A percentile compares a stretch with the other conserved stretches of the same genome.
Evolutionary conservation across 225 moss, liverwort and hornwort genomes (phyloP).

Genomic region (Bryum argenteum): DNA sequence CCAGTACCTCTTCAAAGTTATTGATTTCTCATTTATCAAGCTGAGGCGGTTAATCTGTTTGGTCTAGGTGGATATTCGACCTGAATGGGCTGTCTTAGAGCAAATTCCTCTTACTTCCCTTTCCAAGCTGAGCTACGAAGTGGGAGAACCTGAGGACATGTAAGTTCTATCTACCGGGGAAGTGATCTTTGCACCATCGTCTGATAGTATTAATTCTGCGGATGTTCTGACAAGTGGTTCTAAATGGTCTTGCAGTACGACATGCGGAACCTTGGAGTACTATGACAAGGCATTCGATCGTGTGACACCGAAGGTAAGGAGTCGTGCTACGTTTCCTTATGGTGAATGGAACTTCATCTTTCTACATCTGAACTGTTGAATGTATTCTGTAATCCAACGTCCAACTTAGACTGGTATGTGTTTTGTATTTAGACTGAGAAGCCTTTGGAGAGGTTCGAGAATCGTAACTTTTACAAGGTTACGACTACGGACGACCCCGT

Average conservation of each 20-base stretch:
- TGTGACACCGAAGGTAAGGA: conserved; percentile 89
- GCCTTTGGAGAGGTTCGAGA: conserved; percentile 87
- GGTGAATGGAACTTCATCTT: background rate
- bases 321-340: background rate
- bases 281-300: conserved; percentile 93
- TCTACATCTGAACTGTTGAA: too few species aligned
- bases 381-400: too few species aligned
- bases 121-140: conserved; percentile 95
- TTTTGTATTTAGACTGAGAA: conserved; percentile 55
- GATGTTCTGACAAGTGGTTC: conserved; percentile 28
- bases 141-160: conserved; percentile 97
- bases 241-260: conserved; percentile 61
- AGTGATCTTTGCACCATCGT: background rate
- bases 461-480: conserved; percentile 90
- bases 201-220: background rate
- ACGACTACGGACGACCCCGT: conserved; percentile 97
- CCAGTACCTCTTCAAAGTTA: background rate
- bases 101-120: conserved; percentile 90
- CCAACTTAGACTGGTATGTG: background rate
- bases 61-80: conserved; percentile 96
- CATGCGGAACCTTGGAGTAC: conserved; percentile 90
- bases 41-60: conserved; percentile 20
- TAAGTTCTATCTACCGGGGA: conserved; percentile 26
- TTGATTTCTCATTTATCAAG: background rate
- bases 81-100: conserved; percentile 95